A percentile compares a stretch with the other conserved stretches of the same genome.
phyloP scores from a whole-genome alignment of 306 rosid species.

The Cicer judaicum region DNA sequence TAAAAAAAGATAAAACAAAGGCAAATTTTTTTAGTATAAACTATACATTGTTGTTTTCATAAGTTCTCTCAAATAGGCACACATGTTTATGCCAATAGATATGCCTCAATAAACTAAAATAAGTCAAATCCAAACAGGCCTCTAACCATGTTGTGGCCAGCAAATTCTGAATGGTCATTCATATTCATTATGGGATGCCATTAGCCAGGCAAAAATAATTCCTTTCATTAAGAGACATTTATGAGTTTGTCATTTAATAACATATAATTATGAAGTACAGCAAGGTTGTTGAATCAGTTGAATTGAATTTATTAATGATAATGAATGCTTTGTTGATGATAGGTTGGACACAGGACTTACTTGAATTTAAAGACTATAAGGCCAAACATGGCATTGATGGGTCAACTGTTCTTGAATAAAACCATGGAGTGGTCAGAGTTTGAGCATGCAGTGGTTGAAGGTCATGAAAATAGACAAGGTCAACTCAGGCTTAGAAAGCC shows the following conservation, averaged over 20 bases:
- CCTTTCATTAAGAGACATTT: constrained; percentile 6
- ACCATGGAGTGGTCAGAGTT: constrained; percentile 79
- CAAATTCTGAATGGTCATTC: constrained; percentile 11
- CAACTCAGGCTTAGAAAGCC: constrained; percentile 82
- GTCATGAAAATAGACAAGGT: constrained; percentile 88
- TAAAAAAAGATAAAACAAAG: too few relatives aligned
- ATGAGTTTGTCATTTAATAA: constrained; percentile 7
- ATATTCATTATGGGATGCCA: constrained; percentile 21
- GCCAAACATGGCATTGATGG: constrained; percentile 92
- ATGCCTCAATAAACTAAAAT: too few relatives aligned
- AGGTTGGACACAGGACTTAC: constrained; percentile 96
- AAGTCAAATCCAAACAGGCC: too few relatives aligned
- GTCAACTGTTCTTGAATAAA: constrained; percentile 92
- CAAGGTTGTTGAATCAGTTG: constrained; percentile 8
- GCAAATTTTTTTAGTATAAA: too few relatives aligned
- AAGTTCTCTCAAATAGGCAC: too few relatives aligned
- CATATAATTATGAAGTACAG: background rate
- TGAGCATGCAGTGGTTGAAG: constrained; percentile 66
- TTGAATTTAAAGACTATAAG: constrained; percentile 86
- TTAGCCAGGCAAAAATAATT: constrained; percentile 3
- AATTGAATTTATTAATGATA: constrained; percentile 25
- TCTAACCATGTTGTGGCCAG: constrained; percentile 26
- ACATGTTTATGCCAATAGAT: too few relatives aligned
- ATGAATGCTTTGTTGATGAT: constrained; percentile 44
- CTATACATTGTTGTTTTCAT: too few relatives aligned